Percentiles rank a stretch among this genome's conserved stretches.
Conservation (phyloP, 345 rosid genomes). For the Durio zibethinus region DNA sequence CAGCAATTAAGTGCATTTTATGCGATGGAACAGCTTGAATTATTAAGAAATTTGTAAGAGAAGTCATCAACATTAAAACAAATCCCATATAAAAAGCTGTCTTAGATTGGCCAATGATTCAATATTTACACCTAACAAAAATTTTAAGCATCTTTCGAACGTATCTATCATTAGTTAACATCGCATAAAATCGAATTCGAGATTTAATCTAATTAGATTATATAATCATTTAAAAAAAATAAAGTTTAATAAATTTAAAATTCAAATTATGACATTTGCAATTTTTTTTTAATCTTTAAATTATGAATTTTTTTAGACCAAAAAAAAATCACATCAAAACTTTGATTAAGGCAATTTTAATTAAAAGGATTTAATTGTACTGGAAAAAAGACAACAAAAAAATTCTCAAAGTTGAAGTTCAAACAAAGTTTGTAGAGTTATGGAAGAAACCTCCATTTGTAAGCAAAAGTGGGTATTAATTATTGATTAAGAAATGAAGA, state of each 20-base stretch:
- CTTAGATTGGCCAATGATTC: constrained; percentile 8
- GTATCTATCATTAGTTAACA: background rate
- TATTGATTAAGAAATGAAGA: constrained; percentile 3
- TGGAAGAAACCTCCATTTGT: background rate
- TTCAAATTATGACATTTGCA: no score
- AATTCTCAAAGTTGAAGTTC: background rate
- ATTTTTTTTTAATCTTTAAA: no score
- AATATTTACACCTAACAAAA: constrained; percentile 5
- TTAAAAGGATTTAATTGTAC: background rate
- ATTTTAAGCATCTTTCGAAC: background rate
- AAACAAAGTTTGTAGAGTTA: background rate
- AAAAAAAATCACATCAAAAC: no score
- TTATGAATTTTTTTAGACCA: no score
- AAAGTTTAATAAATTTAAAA: no score
- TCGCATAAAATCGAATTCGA: no score
- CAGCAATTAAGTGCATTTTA: constrained; percentile 2
- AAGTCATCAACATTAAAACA: constrained; percentile 7
- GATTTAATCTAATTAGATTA: no score
- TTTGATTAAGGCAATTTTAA: background rate
- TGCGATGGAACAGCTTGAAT: background rate
- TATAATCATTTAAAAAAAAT: no score
- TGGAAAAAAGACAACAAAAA: background rate
- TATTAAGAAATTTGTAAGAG: background rate
- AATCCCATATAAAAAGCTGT: background rate
- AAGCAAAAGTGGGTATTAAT: background rate